Base-by-base conservation (phyloP, 1,284 basidiomycete genomes). In the Blastosporella zonata region DNA sequence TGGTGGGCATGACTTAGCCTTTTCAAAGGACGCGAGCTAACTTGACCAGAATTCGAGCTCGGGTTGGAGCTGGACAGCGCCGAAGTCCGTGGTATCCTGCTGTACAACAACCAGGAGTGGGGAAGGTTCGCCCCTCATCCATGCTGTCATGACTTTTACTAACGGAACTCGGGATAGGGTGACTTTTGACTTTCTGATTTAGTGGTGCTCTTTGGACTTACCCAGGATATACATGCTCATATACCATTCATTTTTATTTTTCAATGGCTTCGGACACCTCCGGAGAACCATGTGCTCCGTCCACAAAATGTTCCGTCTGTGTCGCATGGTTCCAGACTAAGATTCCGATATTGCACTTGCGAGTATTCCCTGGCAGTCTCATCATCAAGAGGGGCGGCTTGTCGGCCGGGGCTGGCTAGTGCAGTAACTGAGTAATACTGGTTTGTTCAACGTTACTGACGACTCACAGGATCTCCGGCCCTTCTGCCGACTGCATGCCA, bases 11-110 rank as follows among this genome's bases (percentile, higher is more conserved):
- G 60, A 15, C 18, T 28, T 39, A n/a, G 17, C 50, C 54, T 6
- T 46, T 35, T 28, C 9, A n/a, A 20, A 35, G 38, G 35, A 28
- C 36, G 23, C 43, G 29, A 34, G 27, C 47, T 57, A 37, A 55
- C 22, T 46, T 34, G 22, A 38, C 29, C 59, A 88, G 87, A 90
- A 60, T 91, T 91, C 56, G 86, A 89, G 62, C 76, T 91, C 3
- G 89, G 84, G 3, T 67, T 91, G 49, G 88, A 88, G 65, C 67
- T 91, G 55, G 88, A 91, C 63, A 87, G 86, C 55, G 84, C 81
- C 47, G 88, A 90, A 67, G 87, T 91, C 55, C 81, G 88, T 48
- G 88, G 87, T 18, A 81, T 90, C 49, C 64, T 91, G 54, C 65
- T 90, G 36, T 81, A 82, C 59, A 79, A 85, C 43, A 79, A 79